A percentile compares a stretch with the other conserved stretches of the same genome.
These are phyloP conservation scores for Viridothelium virens DNA, from an alignment of 495 filamentous ascomycete genomes.

Conservation along the genomic window DNA sequence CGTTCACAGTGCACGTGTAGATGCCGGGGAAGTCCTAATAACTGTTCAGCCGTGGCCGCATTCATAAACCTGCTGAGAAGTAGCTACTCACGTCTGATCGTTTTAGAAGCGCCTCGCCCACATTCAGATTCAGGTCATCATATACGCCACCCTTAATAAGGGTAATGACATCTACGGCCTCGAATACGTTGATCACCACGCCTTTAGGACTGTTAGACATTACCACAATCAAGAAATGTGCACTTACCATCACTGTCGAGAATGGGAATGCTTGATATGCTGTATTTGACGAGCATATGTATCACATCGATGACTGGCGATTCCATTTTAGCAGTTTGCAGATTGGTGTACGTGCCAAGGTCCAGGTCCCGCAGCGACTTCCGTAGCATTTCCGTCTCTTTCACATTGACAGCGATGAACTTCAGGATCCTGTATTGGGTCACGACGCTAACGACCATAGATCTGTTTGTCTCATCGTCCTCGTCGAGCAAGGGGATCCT, in stretches of 20 bases:
- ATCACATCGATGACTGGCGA: constrained; percentile 94
- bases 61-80: neutral
- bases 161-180: constrained; percentile 93
- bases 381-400: constrained; percentile 78
- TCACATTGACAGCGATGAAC: constrained; percentile 96
- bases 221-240: neutral
- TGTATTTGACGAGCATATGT: constrained; percentile 82
- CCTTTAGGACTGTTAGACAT: constrained; percentile 36
- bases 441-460: constrained; percentile 92
- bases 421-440: constrained; percentile 98
- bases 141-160: constrained; percentile 90
- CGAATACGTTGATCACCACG: constrained; percentile 88
- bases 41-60: constrained; percentile 19
- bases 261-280: constrained; percentile 92
- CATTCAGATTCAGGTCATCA: constrained; percentile 77
- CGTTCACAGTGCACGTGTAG: constrained; percentile 87
- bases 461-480: constrained; percentile 86
- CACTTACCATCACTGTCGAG: constrained; percentile 64
- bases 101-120: constrained; percentile 84
- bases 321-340: constrained; percentile 81
- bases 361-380: constrained; percentile 80
- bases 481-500: constrained; percentile 90
- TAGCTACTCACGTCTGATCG: constrained; percentile 57
- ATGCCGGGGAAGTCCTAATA: constrained; percentile 84
- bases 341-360: constrained; percentile 72